Evolutionary conservation across 306 rosid species (phyloP).

Genomic region (Castanea mollissima): DNA sequence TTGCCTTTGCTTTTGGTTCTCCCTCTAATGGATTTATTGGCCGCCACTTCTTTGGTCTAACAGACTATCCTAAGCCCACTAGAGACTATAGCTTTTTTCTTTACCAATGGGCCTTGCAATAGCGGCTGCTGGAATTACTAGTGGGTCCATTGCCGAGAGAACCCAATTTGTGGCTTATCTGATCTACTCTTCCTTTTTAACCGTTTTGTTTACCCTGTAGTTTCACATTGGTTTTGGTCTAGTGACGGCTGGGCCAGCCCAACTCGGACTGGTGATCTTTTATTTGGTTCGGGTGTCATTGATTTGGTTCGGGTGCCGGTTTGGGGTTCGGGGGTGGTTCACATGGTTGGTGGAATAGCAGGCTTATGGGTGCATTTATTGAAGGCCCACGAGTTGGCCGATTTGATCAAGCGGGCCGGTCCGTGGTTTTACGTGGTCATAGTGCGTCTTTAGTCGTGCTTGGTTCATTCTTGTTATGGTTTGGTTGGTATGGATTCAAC

Average conservation of each 20-base stretch:
- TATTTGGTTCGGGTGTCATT: conserved; percentile 56
- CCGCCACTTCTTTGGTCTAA: conserved; percentile 67
- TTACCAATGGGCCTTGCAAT: conserved; percentile 91
- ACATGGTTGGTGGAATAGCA: conserved; percentile 83
- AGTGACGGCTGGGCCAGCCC: conserved; percentile 74
- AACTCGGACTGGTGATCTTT: neutral
- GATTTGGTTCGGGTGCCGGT: conserved; percentile 76
- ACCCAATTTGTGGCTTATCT: conserved; percentile 80
- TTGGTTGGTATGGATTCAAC: conserved; percentile 87
- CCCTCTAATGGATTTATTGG: conserved; percentile 85
- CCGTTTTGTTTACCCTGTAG: conserved; percentile 73
- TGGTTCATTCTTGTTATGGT: conserved; percentile 74
- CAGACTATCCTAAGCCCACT: conserved; percentile 22
- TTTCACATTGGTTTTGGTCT: conserved; percentile 87
- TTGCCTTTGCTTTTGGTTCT: conserved; percentile 70
- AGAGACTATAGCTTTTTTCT: conserved; percentile 71
- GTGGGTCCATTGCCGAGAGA: conserved; percentile 85
- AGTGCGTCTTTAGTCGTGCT: conserved; percentile 67
- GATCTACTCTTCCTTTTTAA: conserved; percentile 64
- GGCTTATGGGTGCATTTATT: conserved; percentile 68
- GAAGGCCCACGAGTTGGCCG: conserved; percentile 88
- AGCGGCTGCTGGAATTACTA: conserved; percentile 73
- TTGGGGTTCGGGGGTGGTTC: conserved; percentile 70
- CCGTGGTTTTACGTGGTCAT: conserved; percentile 64
- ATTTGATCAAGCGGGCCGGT: conserved; percentile 54